A percentile compares a stretch with the other conserved stretches of the same genome.
Conservation (phyloP, 257 asterid species). For the Lycium ferocissimum region DNA sequence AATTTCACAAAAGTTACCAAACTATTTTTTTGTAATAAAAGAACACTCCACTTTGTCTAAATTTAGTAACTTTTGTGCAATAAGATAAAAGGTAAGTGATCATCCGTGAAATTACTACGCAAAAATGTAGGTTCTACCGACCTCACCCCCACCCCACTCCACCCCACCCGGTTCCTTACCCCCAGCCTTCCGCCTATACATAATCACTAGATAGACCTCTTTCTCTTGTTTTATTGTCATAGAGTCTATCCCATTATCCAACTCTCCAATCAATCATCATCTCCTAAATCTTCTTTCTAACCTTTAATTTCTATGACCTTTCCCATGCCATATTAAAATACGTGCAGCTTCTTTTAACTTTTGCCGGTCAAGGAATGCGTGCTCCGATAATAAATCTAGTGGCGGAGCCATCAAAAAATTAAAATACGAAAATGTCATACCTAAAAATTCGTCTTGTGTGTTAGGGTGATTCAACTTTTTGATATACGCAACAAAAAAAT, state of each 20-base stretch:
- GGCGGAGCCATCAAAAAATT: accelerated
- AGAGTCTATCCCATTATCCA: not conserved
- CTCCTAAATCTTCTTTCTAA: not conserved
- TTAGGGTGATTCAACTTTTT: not conserved
- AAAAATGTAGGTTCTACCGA: no score
- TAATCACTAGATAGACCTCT: not conserved
- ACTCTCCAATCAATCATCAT: not conserved
- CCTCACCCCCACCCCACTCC: no score
- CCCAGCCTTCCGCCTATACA: not conserved
- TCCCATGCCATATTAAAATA: not conserved
- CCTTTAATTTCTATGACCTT: not conserved
- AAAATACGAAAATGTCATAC: not conserved
- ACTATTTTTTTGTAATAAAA: not conserved
- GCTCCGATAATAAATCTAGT: not conserved
- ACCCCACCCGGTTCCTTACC: no score
- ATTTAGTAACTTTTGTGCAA: not conserved
- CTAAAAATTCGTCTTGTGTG: not conserved
- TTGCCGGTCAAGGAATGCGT: not conserved
- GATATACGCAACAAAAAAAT: not conserved
- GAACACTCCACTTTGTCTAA: not conserved
- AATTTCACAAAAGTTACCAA: not conserved
- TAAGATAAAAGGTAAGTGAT: not conserved
- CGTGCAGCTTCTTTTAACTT: no score
- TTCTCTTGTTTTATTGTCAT: not conserved
- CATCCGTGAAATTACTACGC: no score